A percentile compares a stretch with the other conserved stretches of the same genome.
Evolutionary conservation across 73 alveolate genomes (phyloP).

Genomic region (Tetrahymena elliotti): DNA sequence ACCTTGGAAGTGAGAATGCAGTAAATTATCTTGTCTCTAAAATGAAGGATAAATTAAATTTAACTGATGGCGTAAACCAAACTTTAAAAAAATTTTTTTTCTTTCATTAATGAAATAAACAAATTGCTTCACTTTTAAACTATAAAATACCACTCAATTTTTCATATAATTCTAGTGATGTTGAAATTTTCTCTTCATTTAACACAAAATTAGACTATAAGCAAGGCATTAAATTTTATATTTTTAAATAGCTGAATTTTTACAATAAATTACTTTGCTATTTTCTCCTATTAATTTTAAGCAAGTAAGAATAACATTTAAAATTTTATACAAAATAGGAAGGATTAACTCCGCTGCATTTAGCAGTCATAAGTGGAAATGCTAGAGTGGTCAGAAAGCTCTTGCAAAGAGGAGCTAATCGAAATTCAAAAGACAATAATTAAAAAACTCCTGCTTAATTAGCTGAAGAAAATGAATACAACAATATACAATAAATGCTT

Average conservation of each 20-base stretch:
- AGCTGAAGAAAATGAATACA: conserved; percentile 1
- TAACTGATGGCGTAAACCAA: not conserved
- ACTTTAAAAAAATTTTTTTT: too few relatives aligned
- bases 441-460: conserved; percentile 8
- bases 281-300: not conserved
- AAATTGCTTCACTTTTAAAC: not conserved
- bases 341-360: conserved; percentile 34
- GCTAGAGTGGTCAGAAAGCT: conserved; percentile 31
- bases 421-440: not conserved
- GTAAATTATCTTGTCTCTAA: conserved; percentile 23
- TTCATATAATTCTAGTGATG: not conserved
- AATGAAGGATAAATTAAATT: not conserved
- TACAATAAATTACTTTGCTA: not conserved
- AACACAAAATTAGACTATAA: not conserved
- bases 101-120: too few relatives aligned
- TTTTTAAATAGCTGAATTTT: too few relatives aligned
- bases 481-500: conserved; percentile 5
- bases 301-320: not conserved
- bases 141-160: not conserved
- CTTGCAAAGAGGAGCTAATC: conserved; percentile 23
- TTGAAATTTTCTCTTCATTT: not conserved
- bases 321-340: not conserved
- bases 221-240: not conserved
- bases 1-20: conserved; percentile 48
- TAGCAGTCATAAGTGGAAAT: conserved; percentile 38